These are phyloP conservation scores for Malus hybrid DNA, from an alignment of 331 rosid species.

Conservation along the genomic window DNA sequence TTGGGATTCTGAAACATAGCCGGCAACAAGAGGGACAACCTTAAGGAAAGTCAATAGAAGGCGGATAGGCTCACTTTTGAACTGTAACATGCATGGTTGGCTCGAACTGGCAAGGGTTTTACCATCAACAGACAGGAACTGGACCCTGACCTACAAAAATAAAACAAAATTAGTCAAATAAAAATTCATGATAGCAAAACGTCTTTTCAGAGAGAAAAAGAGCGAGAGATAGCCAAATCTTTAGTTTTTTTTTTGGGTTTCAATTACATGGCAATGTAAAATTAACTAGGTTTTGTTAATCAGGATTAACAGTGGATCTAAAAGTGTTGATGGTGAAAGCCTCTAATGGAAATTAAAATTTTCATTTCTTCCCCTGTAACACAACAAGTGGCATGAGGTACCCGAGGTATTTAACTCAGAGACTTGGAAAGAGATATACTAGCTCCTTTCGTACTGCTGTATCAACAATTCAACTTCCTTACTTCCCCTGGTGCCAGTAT, in stretches of 20 bases:
- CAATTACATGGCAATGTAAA: not conserved
- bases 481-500: not conserved
- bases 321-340: not conserved
- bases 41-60: constrained; percentile 49
- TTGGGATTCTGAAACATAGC: constrained; percentile 63
- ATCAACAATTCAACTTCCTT: not conserved
- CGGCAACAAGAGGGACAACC: constrained; percentile 65
- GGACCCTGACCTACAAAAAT: constrained; percentile 52
- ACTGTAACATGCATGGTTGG: constrained; percentile 69
- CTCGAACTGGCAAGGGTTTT: constrained; percentile 60
- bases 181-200: not conserved
- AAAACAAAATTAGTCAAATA: not conserved
- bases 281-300: not conserved
- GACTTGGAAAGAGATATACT: not conserved
- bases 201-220: no score
- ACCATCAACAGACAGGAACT: constrained; percentile 45
- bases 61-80: constrained; percentile 75
- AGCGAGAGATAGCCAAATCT: not conserved
- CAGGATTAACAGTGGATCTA: not conserved
- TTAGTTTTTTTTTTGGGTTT: not conserved
- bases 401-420: not conserved
- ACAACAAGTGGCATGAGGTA: not conserved
- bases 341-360: not conserved
- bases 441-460: not conserved
- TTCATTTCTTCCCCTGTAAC: not conserved